Evolutionary conservation across 2,329 filamentous ascomycete species (phyloP).

Genomic region (Ceratocystis alfenasii): DNA sequence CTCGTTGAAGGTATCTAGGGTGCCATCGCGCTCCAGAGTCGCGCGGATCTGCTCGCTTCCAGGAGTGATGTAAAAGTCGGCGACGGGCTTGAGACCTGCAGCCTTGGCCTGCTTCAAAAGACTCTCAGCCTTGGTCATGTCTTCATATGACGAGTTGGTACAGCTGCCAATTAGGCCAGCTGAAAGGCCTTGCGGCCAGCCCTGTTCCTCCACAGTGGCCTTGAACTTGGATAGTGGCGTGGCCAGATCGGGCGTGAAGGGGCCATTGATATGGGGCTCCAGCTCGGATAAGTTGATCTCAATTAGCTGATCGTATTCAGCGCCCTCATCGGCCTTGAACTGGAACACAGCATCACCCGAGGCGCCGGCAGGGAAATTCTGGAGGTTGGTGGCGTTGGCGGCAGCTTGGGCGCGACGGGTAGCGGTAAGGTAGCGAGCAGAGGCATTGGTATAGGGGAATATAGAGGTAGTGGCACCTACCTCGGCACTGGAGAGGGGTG

Average conservation of each 20-base stretch:
- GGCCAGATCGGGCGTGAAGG: constrained; percentile 89
- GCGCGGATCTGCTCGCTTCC: constrained; percentile 95
- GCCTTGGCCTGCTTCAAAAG: constrained; percentile 81
- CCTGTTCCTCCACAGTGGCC: constrained; percentile 65
- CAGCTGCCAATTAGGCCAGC: constrained; percentile 94
- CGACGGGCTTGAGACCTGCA: constrained; percentile 79
- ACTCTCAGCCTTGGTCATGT: constrained; percentile 92
- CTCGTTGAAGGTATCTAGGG: constrained; percentile 69
- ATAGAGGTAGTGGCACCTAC: constrained; percentile 91
- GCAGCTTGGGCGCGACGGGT: constrained; percentile 60
- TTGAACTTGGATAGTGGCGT: constrained; percentile 87
- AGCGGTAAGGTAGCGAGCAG: constrained; percentile 72
- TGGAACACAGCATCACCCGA: constrained; percentile 44
- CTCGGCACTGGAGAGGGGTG: constrained; percentile 40
- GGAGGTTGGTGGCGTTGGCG: constrained; percentile 50
- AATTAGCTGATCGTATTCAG: constrained; percentile 81
- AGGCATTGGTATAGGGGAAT: constrained; percentile 81
- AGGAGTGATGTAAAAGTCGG: constrained; percentile 91
- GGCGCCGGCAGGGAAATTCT: constrained; percentile 37
- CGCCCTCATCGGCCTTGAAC: constrained; percentile 66
- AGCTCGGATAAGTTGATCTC: constrained; percentile 80
- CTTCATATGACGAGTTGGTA: constrained; percentile 97
- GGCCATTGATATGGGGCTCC: constrained; percentile 94
- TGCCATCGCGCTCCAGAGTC: constrained; percentile 79
- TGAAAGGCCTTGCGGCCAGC: constrained; percentile 84